Conservation (phyloP, 1,284 basidiomycete genomes). For the Cryptococcus sp. region DNA sequence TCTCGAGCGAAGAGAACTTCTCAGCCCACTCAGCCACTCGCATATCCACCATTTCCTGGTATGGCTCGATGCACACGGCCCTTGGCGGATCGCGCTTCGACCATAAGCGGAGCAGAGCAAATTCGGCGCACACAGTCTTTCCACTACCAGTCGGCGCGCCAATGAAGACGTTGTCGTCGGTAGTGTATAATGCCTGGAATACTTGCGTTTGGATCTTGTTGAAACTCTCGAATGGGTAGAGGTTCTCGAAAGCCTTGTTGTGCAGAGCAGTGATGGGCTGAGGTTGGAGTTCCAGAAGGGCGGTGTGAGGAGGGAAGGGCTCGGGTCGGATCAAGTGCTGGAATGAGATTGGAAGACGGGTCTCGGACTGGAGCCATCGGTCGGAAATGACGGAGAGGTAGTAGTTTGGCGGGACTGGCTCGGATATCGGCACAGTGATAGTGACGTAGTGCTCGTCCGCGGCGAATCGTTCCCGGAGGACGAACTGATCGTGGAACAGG, state of each 20-base stretch:
- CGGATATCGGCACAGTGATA: constrained; percentile 93
- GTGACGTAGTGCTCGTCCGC: constrained; percentile 92
- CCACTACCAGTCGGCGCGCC: constrained; percentile 95
- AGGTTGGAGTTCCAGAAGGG: constrained; percentile 88
- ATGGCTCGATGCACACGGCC: constrained; percentile 96
- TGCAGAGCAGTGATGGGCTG: constrained; percentile 88
- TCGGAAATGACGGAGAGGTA: constrained; percentile 95
- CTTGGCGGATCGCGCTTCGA: constrained; percentile 76
- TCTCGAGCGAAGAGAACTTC: constrained; percentile 81
- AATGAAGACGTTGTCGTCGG: constrained; percentile 94
- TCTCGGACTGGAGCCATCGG: constrained; percentile 94
- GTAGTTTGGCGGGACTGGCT: constrained; percentile 96
- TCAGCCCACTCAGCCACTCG: constrained; percentile 84
- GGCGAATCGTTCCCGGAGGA: constrained; percentile 87
- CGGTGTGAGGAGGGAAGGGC: constrained; percentile 91
- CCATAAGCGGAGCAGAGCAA: constrained; percentile 90
- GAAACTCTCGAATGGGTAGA: constrained; percentile 84
- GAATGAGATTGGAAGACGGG: constrained; percentile 92
- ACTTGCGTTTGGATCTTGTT: constrained; percentile 99
- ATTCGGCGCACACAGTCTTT: constrained; percentile 96
- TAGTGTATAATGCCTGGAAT: constrained; percentile 95
- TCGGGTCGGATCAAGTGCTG: constrained; percentile 97
- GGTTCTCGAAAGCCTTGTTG: constrained; percentile 83
- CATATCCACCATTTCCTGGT: constrained; percentile 93
- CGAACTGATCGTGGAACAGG: constrained; percentile 90